These are phyloP conservation scores for Tinospora cordifolia DNA, from an alignment of 164 flowering plant genomes.

Conservation along the genomic window DNA sequence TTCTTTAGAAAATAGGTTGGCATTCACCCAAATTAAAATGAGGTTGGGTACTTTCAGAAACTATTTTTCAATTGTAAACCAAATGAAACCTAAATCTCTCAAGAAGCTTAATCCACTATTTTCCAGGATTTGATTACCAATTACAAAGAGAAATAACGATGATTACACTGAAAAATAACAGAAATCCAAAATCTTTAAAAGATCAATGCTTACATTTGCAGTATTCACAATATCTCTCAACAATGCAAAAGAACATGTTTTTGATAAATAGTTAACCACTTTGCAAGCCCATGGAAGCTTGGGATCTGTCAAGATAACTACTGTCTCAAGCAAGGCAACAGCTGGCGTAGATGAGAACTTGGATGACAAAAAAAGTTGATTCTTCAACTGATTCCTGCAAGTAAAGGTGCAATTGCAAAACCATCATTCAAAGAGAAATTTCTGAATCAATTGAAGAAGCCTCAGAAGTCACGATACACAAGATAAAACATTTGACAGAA, in stretches of 20 bases:
- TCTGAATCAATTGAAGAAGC: not conserved
- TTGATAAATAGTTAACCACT: constrained; percentile 41
- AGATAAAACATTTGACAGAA: too few species aligned
- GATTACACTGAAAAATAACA: not conserved
- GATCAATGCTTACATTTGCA: constrained; percentile 39
- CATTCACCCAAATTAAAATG: not conserved
- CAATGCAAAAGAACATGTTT: constrained; percentile 42
- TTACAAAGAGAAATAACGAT: not conserved
- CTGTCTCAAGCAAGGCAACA: constrained; percentile 50
- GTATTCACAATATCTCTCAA: constrained; percentile 58
- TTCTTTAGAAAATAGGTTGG: too few species aligned
- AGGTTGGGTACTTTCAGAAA: too few species aligned
- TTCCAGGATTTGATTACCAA: too few species aligned
- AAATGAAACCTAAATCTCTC: not conserved
- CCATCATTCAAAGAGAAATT: not conserved
- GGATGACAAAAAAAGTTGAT: constrained; percentile 44
- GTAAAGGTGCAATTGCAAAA: not conserved
- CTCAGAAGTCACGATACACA: not conserved
- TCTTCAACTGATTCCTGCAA: constrained; percentile 53
- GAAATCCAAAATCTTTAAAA: not conserved
- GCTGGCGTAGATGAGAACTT: constrained; percentile 30
- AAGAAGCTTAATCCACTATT: not conserved
- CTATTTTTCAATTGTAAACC: too few species aligned
- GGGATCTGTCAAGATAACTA: constrained; percentile 48
- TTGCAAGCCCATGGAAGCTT: constrained; percentile 81